These are phyloP conservation scores for Megacollybia marginata DNA, from an alignment of 768 basidiomycete species.

Conservation along the genomic window DNA sequence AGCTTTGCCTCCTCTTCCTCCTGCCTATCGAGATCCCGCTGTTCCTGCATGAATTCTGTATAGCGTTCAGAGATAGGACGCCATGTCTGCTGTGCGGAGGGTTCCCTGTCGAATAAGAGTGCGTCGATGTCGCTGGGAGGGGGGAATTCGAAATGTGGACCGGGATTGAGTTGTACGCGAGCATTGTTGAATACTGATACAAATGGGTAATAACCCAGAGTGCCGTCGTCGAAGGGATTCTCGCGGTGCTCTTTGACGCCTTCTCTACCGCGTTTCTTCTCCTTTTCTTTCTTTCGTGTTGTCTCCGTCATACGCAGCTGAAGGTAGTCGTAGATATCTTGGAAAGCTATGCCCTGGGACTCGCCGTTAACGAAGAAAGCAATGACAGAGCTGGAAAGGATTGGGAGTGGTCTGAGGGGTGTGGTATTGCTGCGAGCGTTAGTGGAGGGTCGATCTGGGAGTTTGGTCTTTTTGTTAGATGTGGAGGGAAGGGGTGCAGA, in stretches of 20 bases:
- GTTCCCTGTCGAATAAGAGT: slow-evolving; percentile 32
- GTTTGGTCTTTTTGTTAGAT: slow-evolving; percentile 55
- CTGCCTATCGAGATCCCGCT: slow-evolving; percentile 64
- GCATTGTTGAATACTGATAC: slow-evolving; percentile 91
- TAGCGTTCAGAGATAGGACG: slow-evolving; percentile 82
- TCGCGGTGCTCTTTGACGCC: slow-evolving; percentile 71
- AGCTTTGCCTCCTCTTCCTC: slow-evolving; percentile 66
- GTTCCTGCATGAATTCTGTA: slow-evolving; percentile 76
- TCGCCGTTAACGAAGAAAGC: slow-evolving; percentile 92
- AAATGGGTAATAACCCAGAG: slow-evolving; percentile 92
- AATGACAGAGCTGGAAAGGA: slow-evolving; percentile 62
- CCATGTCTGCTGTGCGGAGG: slow-evolving; percentile 42
- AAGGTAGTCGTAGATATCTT: slow-evolving; percentile 84
- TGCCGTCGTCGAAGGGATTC: slow-evolving; percentile 90
- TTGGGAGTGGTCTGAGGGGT: slow-evolving; percentile 59
- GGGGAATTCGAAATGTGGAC: slow-evolving; percentile 76
- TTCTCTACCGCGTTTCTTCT: slow-evolving; percentile 55
- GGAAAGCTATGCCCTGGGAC: slow-evolving; percentile 76
- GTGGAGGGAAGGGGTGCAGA: slow-evolving; percentile 50
- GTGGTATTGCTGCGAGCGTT: slow-evolving; percentile 29
- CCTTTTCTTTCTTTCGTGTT: slow-evolving; percentile 51
- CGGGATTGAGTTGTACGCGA: slow-evolving; percentile 77
- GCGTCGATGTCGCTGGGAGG: slow-evolving; percentile 77
- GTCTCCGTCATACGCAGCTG: slow-evolving; percentile 64
- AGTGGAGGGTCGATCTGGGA: slow-evolving; percentile 47